Conservation (phyloP, 371 early-diverging fungal species). For the Rhizopus arrhizus region DNA sequence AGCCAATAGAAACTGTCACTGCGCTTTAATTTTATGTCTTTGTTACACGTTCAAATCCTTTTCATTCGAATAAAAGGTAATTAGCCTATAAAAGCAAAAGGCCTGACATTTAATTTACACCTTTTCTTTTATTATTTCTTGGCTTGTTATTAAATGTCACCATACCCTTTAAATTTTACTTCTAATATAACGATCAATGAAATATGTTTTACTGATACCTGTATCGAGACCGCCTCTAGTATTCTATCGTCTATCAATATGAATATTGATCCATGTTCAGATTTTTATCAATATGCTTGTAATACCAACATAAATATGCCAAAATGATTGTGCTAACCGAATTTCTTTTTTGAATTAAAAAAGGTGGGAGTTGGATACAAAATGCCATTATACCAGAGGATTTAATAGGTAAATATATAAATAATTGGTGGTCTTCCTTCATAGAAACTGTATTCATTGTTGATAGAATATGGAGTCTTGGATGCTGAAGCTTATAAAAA, state of each 20-base stretch:
- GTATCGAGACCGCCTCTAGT: conserved; percentile 45
- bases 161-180: not conserved
- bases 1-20: no score
- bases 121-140: conserved; percentile 9
- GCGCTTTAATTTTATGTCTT: no score
- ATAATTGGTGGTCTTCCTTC: no score
- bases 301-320: conserved; percentile 12
- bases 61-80: no score
- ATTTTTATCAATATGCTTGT: conserved; percentile 60
- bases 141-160: conserved; percentile 2
- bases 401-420: conserved; percentile 32
- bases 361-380: conserved; percentile 56
- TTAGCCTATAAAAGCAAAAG: no score
- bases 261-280: conserved; percentile 46
- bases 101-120: not conserved
- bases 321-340: not conserved
- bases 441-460: not conserved
- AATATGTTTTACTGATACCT: conserved; percentile 44
- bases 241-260: conserved; percentile 31
- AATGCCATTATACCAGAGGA: conserved; percentile 50
- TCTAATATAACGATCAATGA: conserved; percentile 1
- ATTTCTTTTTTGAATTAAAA: not conserved
- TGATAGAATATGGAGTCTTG: conserved; percentile 20
- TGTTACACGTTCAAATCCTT: no score
- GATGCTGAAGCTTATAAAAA: conserved; percentile 17